Evolutionary conservation across 1,284 basidiomycete species (phyloP).

Genomic region (Thecaphora thlaspeos): DNA sequence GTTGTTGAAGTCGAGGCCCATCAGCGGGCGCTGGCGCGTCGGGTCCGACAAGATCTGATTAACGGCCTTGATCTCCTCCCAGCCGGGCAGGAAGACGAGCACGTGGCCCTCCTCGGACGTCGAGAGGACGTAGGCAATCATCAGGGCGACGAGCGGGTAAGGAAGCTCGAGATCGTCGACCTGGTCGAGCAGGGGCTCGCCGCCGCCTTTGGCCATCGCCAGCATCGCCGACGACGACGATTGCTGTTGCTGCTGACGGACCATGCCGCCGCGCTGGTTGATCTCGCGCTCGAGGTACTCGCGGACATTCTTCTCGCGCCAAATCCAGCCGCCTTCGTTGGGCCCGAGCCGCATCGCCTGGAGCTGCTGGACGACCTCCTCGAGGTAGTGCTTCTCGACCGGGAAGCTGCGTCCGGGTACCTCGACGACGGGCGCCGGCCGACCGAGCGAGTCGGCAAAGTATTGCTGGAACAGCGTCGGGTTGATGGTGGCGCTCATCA

Average conservation of each 20-base stretch:
- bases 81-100: slow-evolving; percentile 85
- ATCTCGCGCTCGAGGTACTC: slow-evolving; percentile 74
- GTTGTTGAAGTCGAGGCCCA: slow-evolving; percentile 48
- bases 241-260: slow-evolving; percentile 7
- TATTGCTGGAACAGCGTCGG: slow-evolving; percentile 83
- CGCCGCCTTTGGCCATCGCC: slow-evolving; percentile 29
- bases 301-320: slow-evolving; percentile 71
- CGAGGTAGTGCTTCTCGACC: slow-evolving; percentile 77
- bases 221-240: slow-evolving; percentile 2
- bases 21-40: slow-evolving; percentile 60
- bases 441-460: slow-evolving; percentile 66
- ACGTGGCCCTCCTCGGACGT: slow-evolving; percentile 82
- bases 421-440: slow-evolving; percentile 74
- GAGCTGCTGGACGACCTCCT: slow-evolving; percentile 67
- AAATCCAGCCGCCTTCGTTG: slow-evolving; percentile 67
- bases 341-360: slow-evolving; percentile 40
- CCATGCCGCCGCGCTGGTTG: slow-evolving; percentile 24
- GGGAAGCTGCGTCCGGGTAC: slow-evolving; percentile 91
- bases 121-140: slow-evolving; percentile 75
- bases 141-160: slow-evolving; percentile 76
- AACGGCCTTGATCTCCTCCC: slow-evolving; percentile 86
- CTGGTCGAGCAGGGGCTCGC: slow-evolving; percentile 50
- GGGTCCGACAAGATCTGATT: slow-evolving; percentile 67
- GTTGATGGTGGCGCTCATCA: slow-evolving; percentile 96
- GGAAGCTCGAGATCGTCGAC: slow-evolving; percentile 79